Base-by-base conservation (phyloP, 768 basidiomycete species). In the Ramaria rubella region DNA sequence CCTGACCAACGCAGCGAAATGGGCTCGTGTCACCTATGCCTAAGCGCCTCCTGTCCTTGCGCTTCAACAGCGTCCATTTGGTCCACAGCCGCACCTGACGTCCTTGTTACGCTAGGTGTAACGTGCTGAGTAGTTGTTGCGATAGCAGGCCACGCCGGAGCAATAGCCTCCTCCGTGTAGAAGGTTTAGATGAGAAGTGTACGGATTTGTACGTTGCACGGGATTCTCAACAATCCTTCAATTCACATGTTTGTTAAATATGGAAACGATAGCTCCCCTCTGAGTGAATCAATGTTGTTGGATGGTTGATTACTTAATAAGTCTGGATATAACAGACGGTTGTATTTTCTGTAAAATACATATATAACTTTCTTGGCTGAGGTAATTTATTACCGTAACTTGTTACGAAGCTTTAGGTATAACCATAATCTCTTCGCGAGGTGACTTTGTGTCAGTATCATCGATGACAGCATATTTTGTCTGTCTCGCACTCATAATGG, bases 61-160 rank as follows among this genome's bases (percentile, higher is more conserved):
- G 90, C 90, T 92, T 91, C 89, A 92, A 91, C 89, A 91, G 89
- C 90, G 83, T 78, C 81, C 81, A 42, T 40, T n/a, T n/a, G 17
- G 11, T 59, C 19, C 38, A 54, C 23, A 17, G 52, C 17, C 38
- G 33, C 11, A 54, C 27, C 36, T n/a, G 27, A 17, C 26, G 15
- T 8, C n/a, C 14, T 36, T 17, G 17, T 5, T 51, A 14, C 14
- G 49, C 30, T 51, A 15, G n/a, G n/a, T n/a, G n/a, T 24, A 11
- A 46, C 12, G 12, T 11, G 11, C n/a, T 31, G 30, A 51, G 33
- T 51, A 56, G 43, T 56, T 56, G 55, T 46, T 56, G 52, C 23
- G 21, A 48, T 27, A 38, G 44, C 43, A 54, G 26, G 43, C 26
- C 43, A 30, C 44, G 42, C 46, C 44, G 55, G 55, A 49, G 55